Evolutionary conservation across 1,284 basidiomycete species (phyloP), one percentile per base, ranked within the genome.

Genomic region (Sparassis latifolia): DNA sequence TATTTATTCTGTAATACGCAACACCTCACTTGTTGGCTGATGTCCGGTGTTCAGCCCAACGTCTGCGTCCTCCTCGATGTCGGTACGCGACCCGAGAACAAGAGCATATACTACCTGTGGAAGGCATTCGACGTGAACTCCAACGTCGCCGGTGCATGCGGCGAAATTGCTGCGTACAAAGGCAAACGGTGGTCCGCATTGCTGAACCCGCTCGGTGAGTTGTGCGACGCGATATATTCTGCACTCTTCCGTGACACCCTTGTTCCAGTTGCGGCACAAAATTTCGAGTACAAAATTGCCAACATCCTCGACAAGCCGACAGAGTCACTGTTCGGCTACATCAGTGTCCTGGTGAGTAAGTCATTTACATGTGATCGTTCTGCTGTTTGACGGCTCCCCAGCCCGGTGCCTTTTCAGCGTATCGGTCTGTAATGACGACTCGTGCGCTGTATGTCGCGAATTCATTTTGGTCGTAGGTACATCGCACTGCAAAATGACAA

Each of bases 371-470:
- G 6, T 33, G 5, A 5, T 29, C 9, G 9, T 35, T 9, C 9
- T 2, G 28, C 7, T 40, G 27, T 5, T 41, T 3, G 58, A n/a
- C 29, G 5, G 5, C 10, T 29, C 49, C 71, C 5, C 52, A 89
- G 85, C 94, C 94, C 30, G 94, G 94, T 41, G 95, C 95, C 5
- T 97, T 97, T 69, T 97, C 93, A 0, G 93, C 93, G 0, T 96
- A 96, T 66, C 71, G 80, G 73, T 76, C 52, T 1, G 92, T 91
- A 0, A 93, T 12, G 31, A 20, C 5, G 41, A n/a, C 37, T 27
- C 40, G 44, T 43, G 29, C 49, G 38, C 38, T 9, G 9, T 42
- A 48, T 31, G 10, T 28, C 32, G 33, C 3, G 10, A 6, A 28
- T 45, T 10, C 30, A 4, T 3, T 28, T 3, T 3, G 41, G 29